Evolutionary conservation across 805 yeast species (phyloP), one percentile per base, ranked within the genome.

Genomic region (Metschnikowia cerradonensis): DNA sequence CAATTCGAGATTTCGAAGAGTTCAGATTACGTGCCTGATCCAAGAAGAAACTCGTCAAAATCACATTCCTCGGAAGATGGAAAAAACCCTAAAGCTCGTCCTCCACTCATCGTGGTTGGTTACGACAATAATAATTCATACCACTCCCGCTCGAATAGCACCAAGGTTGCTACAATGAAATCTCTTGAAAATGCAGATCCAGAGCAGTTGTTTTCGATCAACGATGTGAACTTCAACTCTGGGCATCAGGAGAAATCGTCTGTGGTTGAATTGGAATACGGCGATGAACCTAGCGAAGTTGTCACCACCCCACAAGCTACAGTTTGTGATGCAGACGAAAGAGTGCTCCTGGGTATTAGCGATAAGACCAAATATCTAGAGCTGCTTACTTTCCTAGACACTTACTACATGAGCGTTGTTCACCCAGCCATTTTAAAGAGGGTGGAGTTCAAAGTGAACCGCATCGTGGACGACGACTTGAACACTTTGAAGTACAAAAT

Each of bases 341-440:
- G 13, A 10, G 8, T 23, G 1, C 40, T 44, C 17, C 11, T 14
- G 19, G 17, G 23, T 10, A 44, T 44, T 6, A 17, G 26, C 1
- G 17, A 13, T 10, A 32, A 35, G 39, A 13, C 35, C 11, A 38
- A 30, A 5, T 47, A 49, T 31, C 42, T 53, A 31, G 31, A 20
- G 5, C 41, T 30, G 31, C 26, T 51, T 22, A 36, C 47, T 14
- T 47, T 41, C 4, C 30, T 53, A 10, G 46, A 43, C 37, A n/a
- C 22, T 20, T 45, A 57, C 42, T 56, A 39, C 31, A 37, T 57
- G 37, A 40, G 34, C 19, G 32, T 47, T 11, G 48, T 57, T 6
- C 49, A 45, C 35, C 60, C 60, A 1, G 42, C 17, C 20, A 41
- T 54, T 10, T 33, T 47, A 10, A 50, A 34, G 14, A 45, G 51